Base-by-base conservation (phyloP, 768 basidiomycete genomes). In the Galerina sulciceps region DNA sequence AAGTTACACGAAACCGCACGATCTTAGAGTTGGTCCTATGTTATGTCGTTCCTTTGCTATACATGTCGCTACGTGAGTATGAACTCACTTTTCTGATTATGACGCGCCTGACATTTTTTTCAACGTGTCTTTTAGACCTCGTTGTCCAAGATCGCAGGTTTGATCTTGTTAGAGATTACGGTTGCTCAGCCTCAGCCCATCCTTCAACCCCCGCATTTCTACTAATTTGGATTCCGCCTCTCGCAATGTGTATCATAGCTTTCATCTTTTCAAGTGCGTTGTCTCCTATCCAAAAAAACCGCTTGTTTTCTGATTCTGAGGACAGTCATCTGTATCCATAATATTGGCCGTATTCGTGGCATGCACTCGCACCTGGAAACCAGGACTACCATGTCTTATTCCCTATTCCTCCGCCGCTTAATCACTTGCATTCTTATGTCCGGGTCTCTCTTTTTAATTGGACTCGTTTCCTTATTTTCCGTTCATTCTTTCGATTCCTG, bases 61-160 rank as follows among this genome's bases (percentile, higher is more conserved):
- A 85, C 66, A 82, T 85, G 75, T 71, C 73, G n/a, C 69, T 88
- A 6, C 86, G 86, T 90, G 65, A 60, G 87, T 80, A 4, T 44
- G n/a, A 37, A 40, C 41, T 46, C 4, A 23, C 36, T 18, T 54
- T n/a, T n/a, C n/a, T 53, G 8, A 53, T 13, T 37, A 62, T 31
- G 37, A 53, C 49, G 52, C 17, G 18, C 15, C 23, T 46, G 4
- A 46, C 11, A 4, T 18, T 9, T 48, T 17, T 2, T 52, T 22
- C 20, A 22, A 4, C 26, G 26, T 3, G 5, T 31, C 26, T 17
- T 6, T 20, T 56, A 90, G 88, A 86, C 65, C 73, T 77, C 53
- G 65, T 88, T 48, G 78, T 80, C 23, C 86, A 88, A 66, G 83
- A 84, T 55, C 82, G 84, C 69, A 81, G 88, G 54, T 90, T 85